phyloP scores from a whole-genome alignment of 768 basidiomycete genomes.

The Agaricus blazei region DNA sequence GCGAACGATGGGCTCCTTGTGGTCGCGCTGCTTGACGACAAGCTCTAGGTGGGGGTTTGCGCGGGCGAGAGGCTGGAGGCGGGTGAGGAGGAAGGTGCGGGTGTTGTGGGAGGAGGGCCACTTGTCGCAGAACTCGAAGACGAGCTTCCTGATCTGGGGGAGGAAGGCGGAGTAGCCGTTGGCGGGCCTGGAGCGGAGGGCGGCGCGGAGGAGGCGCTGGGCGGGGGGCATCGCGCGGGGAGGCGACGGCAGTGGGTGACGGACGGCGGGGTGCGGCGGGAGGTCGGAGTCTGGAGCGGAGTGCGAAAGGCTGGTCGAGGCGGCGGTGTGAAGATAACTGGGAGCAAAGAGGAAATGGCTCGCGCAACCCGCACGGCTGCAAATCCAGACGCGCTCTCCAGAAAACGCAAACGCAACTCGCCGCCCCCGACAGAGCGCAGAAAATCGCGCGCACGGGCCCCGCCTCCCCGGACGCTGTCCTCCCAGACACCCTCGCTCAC shows the following conservation, averaged over 20 bases:
- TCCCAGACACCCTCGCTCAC: constrained; percentile 32
- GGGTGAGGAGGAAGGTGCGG: constrained; percentile 61
- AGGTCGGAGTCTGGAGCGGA: constrained; percentile 9
- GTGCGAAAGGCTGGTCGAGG: constrained; percentile 4
- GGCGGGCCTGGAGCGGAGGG: constrained; percentile 52
- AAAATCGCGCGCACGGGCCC: constrained; percentile 43
- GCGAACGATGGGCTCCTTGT: constrained; percentile 74
- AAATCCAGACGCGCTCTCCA: constrained; percentile 17
- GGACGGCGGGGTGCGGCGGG: constrained; percentile 16
- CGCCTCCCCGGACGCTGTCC: constrained; percentile 7
- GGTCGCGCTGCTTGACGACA: constrained; percentile 70
- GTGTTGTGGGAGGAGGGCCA: constrained; percentile 73
- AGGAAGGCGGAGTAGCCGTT: constrained; percentile 75
- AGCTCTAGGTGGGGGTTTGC: constrained; percentile 81
- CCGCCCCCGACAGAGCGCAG: constrained; percentile 28
- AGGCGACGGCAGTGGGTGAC: constrained; percentile 12
- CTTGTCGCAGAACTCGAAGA: constrained; percentile 84
- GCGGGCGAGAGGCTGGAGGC: constrained; percentile 60
- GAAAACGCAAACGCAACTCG: constrained; percentile 63
- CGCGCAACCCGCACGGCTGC: constrained; percentile 63
- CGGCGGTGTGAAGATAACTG: not conserved
- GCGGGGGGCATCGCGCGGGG: constrained; percentile 3
- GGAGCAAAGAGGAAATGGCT: constrained; percentile 46
- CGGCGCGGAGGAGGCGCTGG: constrained; percentile 24
- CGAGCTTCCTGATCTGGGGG: constrained; percentile 78